phyloP scores from a whole-genome alignment of 306 rosid genomes.

The Medicago arabica region DNA sequence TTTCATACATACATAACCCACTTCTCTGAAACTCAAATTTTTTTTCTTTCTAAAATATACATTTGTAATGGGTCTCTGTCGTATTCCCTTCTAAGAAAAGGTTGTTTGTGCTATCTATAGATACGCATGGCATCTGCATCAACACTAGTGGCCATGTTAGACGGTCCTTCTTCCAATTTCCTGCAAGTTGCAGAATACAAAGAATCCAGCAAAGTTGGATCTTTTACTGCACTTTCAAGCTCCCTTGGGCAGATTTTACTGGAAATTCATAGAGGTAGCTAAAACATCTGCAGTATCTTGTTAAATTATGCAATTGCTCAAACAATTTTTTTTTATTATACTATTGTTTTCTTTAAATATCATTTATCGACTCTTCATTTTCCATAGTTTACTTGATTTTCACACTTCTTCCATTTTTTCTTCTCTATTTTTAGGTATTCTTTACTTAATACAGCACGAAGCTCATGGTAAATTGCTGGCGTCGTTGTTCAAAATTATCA shows the following conservation, averaged over 20 bases:
- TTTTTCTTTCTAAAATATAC: not conserved
- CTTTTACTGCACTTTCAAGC: constrained; percentile 90
- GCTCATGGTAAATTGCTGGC: constrained; percentile 79
- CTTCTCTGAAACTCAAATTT: not conserved
- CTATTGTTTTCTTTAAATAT: not conserved
- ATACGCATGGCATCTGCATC: constrained; percentile 80
- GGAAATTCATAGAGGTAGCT: constrained; percentile 86
- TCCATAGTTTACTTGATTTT: constrained; percentile 24
- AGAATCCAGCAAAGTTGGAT: constrained; percentile 80
- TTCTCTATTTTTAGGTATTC: constrained; percentile 66
- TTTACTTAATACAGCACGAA: constrained; percentile 71
- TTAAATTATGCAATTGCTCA: constrained; percentile 15
- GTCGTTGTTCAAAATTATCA: constrained; percentile 81
- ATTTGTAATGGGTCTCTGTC: not conserved
- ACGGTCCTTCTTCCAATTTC: constrained; percentile 76
- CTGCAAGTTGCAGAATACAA: constrained; percentile 92
- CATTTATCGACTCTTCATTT: not conserved
- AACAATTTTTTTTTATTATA: constrained; percentile 8
- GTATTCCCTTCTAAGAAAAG: constrained; percentile 34
- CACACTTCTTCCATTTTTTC: not conserved
- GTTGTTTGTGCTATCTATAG: constrained; percentile 55
- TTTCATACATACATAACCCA: not conserved
- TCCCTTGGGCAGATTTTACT: constrained; percentile 88
- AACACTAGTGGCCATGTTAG: constrained; percentile 75
- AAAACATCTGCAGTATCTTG: constrained; percentile 29